Evolutionary conservation across 1,284 basidiomycete species (phyloP), one percentile per base, ranked within the genome.

Genomic region (Clitocybe nebularis): DNA sequence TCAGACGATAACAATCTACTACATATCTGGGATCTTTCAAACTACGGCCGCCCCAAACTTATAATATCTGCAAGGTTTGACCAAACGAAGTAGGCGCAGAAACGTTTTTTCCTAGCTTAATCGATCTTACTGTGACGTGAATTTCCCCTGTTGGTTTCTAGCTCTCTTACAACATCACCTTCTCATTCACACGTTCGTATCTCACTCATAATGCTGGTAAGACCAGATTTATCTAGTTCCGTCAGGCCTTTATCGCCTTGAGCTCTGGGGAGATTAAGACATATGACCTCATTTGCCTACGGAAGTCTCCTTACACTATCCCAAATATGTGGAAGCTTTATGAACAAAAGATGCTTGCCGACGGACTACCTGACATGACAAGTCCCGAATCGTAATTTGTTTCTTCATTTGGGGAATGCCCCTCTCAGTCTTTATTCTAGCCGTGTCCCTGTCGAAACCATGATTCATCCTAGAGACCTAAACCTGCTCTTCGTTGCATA

Each of bases 401-500:
- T n/a, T 14, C 41, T 33, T 19, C 33, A 9, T 24, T 7, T 17
- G 22, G 23, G 19, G 41, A 36, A 13, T 20, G 13, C 44, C 29
- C 37, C 22, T 51, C 20, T n/a, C 37, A 36, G 20, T 32, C 14
- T 22, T 19, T 3, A 20, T 24, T 45, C 6, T 39, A 80, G 76
- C 21, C 56, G 62, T 14, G 62, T 71, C 24, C 67, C 72, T 25
- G 56, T 87, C 7, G 88, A 89, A 44, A 59, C 81, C 10, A 71
- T 83, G 4, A 66, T 81, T 13, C 89, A 93, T 61, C 93, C 93
- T 1, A 72, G 88, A 43, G 81, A 95, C 57, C 61, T 94, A 29
- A 89, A 91, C 58, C 69, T 85, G 13, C 54, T 94, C 5, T 82
- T 95, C 37, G 69, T 95, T 19, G 89, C 81, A 1, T 94, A 92